phyloP scores from a whole-genome alignment of 331 rosid species.

The Malus hybrid region DNA sequence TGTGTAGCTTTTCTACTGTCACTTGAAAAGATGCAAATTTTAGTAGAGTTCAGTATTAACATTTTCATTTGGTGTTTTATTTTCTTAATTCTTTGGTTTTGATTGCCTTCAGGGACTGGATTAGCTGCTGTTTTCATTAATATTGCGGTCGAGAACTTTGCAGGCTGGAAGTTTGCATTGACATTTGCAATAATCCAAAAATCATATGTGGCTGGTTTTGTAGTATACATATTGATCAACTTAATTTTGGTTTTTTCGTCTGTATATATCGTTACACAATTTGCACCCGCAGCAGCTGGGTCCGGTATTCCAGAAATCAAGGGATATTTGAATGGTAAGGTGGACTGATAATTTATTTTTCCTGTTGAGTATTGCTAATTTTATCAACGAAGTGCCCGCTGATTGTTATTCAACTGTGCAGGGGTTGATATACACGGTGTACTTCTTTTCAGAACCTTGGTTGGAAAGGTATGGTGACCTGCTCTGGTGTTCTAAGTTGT shows the following conservation, averaged over 20 bases:
- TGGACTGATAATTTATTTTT: not conserved
- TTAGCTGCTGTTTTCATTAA: constrained; percentile 95
- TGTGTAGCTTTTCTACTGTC: not conserved
- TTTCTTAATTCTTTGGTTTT: not conserved
- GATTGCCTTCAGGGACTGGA: constrained; percentile 68
- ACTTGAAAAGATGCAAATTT: not conserved
- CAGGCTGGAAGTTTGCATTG: constrained; percentile 92
- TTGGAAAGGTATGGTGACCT: constrained; percentile 68
- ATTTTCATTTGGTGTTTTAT: not conserved
- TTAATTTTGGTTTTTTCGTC: constrained; percentile 79
- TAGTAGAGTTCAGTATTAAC: not conserved
- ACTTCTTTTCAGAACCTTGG: constrained; percentile 92
- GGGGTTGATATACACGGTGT: constrained; percentile 80
- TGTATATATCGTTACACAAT: constrained; percentile 72
- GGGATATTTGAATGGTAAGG: constrained; percentile 92
- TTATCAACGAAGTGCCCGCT: constrained; percentile 1
- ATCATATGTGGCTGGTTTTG: constrained; percentile 79
- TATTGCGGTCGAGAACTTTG: constrained; percentile 91
- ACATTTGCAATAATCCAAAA: constrained; percentile 87
- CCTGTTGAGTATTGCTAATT: constrained; percentile 5
- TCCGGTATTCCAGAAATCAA: constrained; percentile 98
- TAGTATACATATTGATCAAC: constrained; percentile 68
- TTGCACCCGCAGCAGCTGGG: constrained; percentile 94
- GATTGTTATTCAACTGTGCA: constrained; percentile 34
- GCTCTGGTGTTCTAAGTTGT: not conserved